A percentile compares a stretch with the other conserved stretches of the same genome.
phyloP scores from a whole-genome alignment of 2,329 filamentous ascomycete species.

The Gaeumannomyces sp. region DNA sequence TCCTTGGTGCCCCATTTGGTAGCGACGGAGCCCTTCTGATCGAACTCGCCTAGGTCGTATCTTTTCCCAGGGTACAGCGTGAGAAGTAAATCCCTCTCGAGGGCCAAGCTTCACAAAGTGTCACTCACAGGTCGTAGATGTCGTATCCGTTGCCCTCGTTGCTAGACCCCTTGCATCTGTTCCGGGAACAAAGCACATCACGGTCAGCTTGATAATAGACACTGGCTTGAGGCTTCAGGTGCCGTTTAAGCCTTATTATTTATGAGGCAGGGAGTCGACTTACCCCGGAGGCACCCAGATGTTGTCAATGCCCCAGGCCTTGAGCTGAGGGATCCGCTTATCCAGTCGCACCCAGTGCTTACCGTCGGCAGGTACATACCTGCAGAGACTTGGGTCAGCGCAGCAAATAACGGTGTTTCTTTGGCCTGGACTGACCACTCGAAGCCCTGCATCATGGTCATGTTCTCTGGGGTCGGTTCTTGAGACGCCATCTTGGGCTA shows the following conservation, averaged over 20 bases:
- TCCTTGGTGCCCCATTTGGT: slow-evolving; percentile 68
- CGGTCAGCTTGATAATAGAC: neutral
- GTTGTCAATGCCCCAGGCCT: slow-evolving; percentile 55
- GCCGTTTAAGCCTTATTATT: too few species aligned
- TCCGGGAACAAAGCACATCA: too few species aligned
- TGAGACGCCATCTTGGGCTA: slow-evolving; percentile 17
- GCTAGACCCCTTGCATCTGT: slow-evolving; percentile 57
- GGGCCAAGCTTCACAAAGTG: neutral
- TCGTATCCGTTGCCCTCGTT: slow-evolving; percentile 63
- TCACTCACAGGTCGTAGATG: slow-evolving; percentile 55
- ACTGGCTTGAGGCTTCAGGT: too few species aligned
- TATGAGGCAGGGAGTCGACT: slow-evolving; percentile 8
- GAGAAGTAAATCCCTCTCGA: too few species aligned
- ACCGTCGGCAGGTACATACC: slow-evolving; percentile 55
- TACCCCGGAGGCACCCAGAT: slow-evolving; percentile 63
- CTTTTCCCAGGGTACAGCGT: slow-evolving; percentile 5
- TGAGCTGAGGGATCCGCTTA: slow-evolving; percentile 49
- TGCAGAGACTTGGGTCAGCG: neutral
- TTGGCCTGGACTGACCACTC: slow-evolving; percentile 47
- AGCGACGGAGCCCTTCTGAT: slow-evolving; percentile 57
- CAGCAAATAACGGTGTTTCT: neutral
- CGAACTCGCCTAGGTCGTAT: slow-evolving; percentile 65
- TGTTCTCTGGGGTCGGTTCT: slow-evolving; percentile 34
- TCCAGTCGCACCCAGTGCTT: slow-evolving; percentile 58
- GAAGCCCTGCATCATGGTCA: slow-evolving; percentile 62